phyloP scores from a whole-genome alignment of 495 filamentous ascomycete genomes.

The Amorphotheca resinae region DNA sequence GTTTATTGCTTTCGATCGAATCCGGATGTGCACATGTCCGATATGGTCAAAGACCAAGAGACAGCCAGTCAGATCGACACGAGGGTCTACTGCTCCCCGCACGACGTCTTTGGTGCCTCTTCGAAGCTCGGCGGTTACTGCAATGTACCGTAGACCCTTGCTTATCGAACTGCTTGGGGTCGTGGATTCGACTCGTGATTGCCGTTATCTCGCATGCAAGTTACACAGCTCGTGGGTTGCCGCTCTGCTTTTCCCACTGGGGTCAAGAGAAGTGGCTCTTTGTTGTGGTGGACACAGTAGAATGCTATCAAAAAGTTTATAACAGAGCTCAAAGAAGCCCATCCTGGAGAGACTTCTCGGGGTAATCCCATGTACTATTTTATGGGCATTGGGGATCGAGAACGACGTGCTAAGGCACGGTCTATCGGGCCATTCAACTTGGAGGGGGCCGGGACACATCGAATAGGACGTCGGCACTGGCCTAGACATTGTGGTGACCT shows the following conservation, averaged over 20 bases:
- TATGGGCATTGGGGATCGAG: too few relatives aligned
- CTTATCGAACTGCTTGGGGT: constrained; percentile 17
- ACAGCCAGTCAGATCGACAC: constrained; percentile 9
- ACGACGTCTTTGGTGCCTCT: background rate
- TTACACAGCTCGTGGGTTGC: constrained; percentile 4
- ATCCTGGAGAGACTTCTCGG: too few relatives aligned
- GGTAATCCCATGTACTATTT: too few relatives aligned
- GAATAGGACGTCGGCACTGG: too few relatives aligned
- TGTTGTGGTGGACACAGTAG: too few relatives aligned
- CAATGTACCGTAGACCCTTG: constrained; percentile 4
- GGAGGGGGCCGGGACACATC: too few relatives aligned
- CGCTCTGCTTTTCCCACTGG: background rate
- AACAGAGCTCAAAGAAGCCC: too few relatives aligned
- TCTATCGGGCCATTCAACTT: too few relatives aligned
- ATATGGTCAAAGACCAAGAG: constrained; percentile 2
- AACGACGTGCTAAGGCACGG: too few relatives aligned
- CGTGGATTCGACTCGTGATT: too few relatives aligned
- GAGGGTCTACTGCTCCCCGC: background rate
- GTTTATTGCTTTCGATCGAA: constrained; percentile 10
- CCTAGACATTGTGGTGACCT: background rate
- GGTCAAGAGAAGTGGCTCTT: too few relatives aligned
- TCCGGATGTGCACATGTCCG: constrained; percentile 6
- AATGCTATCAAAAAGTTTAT: too few relatives aligned
- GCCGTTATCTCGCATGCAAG: constrained; percentile 16
- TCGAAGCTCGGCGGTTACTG: constrained; percentile 13